phyloP scores from a whole-genome alignment of 257 asterid species.

The Fraxinus americana region DNA sequence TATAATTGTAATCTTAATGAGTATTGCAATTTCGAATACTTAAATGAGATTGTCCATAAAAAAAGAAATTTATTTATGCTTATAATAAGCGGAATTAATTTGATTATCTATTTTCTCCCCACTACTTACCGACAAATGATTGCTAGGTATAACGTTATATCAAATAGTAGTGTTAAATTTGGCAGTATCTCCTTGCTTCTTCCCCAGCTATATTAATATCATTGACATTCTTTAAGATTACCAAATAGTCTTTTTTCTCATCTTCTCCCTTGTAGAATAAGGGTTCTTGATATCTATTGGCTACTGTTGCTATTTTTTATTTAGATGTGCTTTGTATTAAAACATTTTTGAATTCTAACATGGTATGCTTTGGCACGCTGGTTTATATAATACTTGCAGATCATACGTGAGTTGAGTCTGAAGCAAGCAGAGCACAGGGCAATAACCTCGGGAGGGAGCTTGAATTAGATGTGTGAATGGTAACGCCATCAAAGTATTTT shows the following conservation, averaged over 20 bases:
- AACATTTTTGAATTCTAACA: conserved; percentile 3
- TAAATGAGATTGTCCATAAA: background rate
- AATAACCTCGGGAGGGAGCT: conserved; percentile 25
- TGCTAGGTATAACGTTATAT: background rate
- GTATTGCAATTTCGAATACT: background rate
- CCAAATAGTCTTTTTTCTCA: background rate
- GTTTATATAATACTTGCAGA: conserved; percentile 34
- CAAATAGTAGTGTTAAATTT: background rate
- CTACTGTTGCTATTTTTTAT: background rate
- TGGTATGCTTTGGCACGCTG: background rate
- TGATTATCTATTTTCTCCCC: background rate
- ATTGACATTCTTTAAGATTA: background rate
- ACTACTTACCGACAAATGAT: background rate
- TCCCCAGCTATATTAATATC: background rate
- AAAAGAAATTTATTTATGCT: background rate
- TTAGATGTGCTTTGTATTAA: background rate
- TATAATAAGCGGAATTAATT: background rate
- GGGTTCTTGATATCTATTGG: background rate
- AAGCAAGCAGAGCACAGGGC: conserved; percentile 31
- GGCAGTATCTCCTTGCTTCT: background rate
- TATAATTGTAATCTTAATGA: background rate
- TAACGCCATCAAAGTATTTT: conserved; percentile 17
- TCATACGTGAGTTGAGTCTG: conserved; percentile 32
- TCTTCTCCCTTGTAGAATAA: background rate
- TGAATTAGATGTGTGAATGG: conserved; percentile 12